These are phyloP conservation scores for Domatiomyces catenatus DNA, from an alignment of 2,329 filamentous ascomycete species.

Conservation along the genomic window DNA sequence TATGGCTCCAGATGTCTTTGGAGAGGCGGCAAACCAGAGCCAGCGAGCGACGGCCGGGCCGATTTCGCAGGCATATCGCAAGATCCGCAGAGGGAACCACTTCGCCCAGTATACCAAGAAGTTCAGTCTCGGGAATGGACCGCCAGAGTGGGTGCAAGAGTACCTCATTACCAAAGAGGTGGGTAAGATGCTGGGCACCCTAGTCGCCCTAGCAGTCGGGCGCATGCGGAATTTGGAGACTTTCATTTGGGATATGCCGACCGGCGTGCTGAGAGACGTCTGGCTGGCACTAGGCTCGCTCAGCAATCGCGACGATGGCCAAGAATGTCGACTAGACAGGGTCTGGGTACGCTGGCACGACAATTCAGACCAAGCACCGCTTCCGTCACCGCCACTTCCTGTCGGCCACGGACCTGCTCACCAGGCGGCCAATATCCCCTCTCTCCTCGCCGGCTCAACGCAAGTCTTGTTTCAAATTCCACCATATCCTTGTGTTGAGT, in stretches of 20 bases:
- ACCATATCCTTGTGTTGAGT: conserved; percentile 49
- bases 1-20: conserved; percentile 52
- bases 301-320: conserved; percentile 43
- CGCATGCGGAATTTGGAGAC: conserved; percentile 70
- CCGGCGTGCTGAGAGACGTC: conserved; percentile 63
- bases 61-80: conserved; percentile 7
- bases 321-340: conserved; percentile 52
- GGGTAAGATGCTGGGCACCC: conserved; percentile 75
- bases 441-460: conserved; percentile 12
- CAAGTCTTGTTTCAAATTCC: conserved; percentile 16
- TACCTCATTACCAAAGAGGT: conserved; percentile 71
- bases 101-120: conserved; percentile 67
- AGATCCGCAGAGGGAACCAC: conserved; percentile 48
- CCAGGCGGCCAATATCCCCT: conserved; percentile 9
- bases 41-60: conserved; percentile 21
- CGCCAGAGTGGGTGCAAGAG: conserved; percentile 60
- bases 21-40: conserved; percentile 30
- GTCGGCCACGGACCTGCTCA: conserved; percentile 11
- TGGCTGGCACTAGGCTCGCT: conserved; percentile 65
- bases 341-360: conserved; percentile 77
- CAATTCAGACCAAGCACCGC: conserved; percentile 39
- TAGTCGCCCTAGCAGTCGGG: conserved; percentile 63
- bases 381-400: conserved; percentile 22
- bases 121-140: conserved; percentile 74
- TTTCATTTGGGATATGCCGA: conserved; percentile 83